phyloP scores from a whole-genome alignment of 257 asterid species.

The Rehmannia glutinosa region DNA sequence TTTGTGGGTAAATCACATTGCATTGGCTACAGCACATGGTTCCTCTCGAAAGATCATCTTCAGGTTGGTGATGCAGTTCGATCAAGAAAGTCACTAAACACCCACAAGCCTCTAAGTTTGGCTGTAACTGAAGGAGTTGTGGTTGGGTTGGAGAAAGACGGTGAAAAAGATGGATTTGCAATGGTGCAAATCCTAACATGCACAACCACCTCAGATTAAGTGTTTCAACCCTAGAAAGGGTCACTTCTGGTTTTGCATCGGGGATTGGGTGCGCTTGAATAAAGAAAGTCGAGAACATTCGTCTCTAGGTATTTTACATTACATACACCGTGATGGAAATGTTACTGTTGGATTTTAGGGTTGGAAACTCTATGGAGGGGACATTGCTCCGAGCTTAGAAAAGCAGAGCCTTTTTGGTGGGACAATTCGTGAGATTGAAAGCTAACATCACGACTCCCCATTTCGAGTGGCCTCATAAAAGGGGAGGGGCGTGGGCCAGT shows the following conservation, averaged over 20 bases:
- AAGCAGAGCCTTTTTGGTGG: conserved; percentile 38
- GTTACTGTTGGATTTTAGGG: conserved; percentile 46
- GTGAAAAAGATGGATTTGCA: conserved; percentile 42
- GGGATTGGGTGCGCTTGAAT: conserved; percentile 61
- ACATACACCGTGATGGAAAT: conserved; percentile 47
- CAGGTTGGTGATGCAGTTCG: conserved; percentile 57
- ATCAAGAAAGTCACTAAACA: conserved; percentile 35
- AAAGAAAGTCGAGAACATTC: conserved; percentile 36
- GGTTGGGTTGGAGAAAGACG: conserved; percentile 53
- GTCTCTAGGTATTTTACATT: conserved; percentile 47
- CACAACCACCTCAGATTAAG: conserved; percentile 43
- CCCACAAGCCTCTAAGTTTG: conserved; percentile 29
- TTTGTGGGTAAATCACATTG: conserved; percentile 27
- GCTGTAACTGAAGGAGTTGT: conserved; percentile 44
- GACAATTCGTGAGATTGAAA: conserved; percentile 49
- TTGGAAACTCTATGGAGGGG: conserved; percentile 56
- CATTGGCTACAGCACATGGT: conserved; percentile 45
- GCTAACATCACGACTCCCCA: conserved; percentile 34
- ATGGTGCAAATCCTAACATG: conserved; percentile 41
- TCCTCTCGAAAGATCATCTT: conserved; percentile 52
- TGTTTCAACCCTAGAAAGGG: conserved; percentile 42
- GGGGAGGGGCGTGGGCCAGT: conserved; percentile 43
- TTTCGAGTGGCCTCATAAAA: conserved; percentile 54
- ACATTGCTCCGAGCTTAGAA: conserved; percentile 36
- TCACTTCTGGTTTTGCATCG: conserved; percentile 47